Percentiles rank a stretch among this genome's conserved stretches.
Evolutionary conservation across 768 basidiomycete genomes (phyloP).

Genomic region (Pleurotus platypus): DNA sequence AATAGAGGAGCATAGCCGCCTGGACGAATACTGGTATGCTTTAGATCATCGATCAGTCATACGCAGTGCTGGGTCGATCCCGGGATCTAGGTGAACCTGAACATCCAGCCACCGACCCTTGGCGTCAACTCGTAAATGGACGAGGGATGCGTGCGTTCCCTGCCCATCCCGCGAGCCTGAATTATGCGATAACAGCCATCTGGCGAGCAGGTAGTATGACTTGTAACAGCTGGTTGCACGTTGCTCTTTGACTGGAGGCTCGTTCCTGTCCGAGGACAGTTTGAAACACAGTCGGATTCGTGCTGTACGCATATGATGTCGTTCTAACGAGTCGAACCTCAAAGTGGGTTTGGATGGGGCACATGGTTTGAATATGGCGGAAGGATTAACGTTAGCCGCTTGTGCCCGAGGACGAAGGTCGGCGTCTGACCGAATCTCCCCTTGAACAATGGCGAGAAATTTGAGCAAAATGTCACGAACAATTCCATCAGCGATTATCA

Average conservation of each 20-base stretch:
- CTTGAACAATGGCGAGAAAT: not conserved
- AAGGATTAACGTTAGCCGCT: no score
- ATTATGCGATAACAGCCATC: not conserved
- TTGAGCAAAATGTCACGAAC: conserved; percentile 9
- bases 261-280: not conserved
- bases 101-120: conserved; percentile 2
- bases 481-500: not conserved
- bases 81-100: conserved; percentile 7
- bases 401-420: no score
- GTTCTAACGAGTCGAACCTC: no score
- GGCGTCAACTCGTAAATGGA: not conserved
- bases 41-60: not conserved
- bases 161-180: conserved; percentile 6
- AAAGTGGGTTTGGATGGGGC: no score
- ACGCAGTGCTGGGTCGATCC: not conserved
- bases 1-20: not conserved
- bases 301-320: no score
- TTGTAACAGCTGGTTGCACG: not conserved
- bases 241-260: conserved; percentile 1
- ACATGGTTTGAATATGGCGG: no score
- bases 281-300: no score
- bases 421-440: not conserved
- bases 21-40: not conserved
- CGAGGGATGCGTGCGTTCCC: not conserved
- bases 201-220: no score